Evolutionary conservation across 2,329 filamentous ascomycete genomes (phyloP).

Genomic region (Trichoderma koningiopsis): DNA sequence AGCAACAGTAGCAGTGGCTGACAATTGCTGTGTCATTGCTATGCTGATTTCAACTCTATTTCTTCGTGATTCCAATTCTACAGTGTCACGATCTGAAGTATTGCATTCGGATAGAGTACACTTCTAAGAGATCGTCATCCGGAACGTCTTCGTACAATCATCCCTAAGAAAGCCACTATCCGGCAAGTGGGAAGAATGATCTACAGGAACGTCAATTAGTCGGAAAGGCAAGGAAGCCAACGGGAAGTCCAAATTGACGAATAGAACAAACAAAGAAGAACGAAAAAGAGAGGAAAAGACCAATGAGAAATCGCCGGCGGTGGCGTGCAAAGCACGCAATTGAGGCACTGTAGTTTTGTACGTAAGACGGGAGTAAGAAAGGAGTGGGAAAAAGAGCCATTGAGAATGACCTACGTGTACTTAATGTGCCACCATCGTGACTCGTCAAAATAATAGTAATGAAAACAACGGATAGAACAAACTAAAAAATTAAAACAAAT

Average conservation of each 20-base stretch:
- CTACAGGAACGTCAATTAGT: neutral
- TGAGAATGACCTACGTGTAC: neutral
- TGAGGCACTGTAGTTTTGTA: conserved; percentile 29
- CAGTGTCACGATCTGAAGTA: neutral
- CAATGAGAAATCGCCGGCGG: conserved; percentile 6
- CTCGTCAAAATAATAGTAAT: conserved; percentile 14
- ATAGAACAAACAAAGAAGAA: neutral
- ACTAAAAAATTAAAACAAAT: neutral
- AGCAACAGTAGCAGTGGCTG: neutral
- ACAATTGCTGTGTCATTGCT: neutral
- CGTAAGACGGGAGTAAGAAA: conserved; percentile 22
- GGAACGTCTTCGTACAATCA: neutral
- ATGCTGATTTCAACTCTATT: neutral
- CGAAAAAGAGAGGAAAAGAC: neutral
- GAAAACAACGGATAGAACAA: neutral
- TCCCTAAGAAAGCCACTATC: neutral
- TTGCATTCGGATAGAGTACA: neutral
- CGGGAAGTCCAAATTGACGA: neutral
- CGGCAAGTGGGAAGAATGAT: neutral
- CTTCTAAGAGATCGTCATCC: neutral
- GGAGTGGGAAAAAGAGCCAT: neutral
- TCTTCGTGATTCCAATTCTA: neutral
- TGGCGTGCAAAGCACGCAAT: conserved; percentile 25
- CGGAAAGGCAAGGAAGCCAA: neutral
- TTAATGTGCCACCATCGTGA: conserved; percentile 27